These are phyloP conservation scores for Prunus persica DNA, from an alignment of 306 rosid genomes.

Conservation along the genomic window Prunus_persica_NCBIv2 NC_034014.1:28338001-28338500, in stretches of 20 bases:
- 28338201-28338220: not conserved
- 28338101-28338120: not conserved
- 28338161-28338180: not conserved
- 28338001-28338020: not conserved
- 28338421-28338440: slow-evolving; percentile 87
- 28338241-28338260: no score
- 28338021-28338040: not conserved
- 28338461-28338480: slow-evolving; percentile 72
- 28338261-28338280: not conserved
- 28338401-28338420: slow-evolving; percentile 78
- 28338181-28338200: not conserved
- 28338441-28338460: slow-evolving; percentile 59
- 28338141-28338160: not conserved
- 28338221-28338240: not conserved
- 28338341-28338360: no score
- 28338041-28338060: not conserved
- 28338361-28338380: not conserved
- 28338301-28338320: not conserved
- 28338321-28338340: not conserved
- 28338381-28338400: not conserved
- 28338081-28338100: not conserved
- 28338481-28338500: not conserved
- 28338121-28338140: not conserved
- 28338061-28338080: not conserved
- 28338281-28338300: not conserved